phyloP scores from a whole-genome alignment of 2,329 filamentous ascomycete species.

The Penicillium psychrosexuale region DNA sequence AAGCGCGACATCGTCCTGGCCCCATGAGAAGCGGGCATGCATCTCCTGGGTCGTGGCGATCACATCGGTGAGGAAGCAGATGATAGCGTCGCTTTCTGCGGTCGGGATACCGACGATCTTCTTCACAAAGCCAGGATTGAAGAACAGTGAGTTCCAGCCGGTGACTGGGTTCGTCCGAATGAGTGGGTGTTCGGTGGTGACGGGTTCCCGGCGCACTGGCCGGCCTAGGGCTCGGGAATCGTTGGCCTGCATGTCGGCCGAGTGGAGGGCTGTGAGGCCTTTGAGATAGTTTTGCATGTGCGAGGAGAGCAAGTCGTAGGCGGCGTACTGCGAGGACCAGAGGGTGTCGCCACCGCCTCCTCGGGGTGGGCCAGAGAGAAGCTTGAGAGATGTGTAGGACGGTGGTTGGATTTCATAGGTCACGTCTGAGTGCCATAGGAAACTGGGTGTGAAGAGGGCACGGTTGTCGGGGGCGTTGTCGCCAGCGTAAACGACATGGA shows the following conservation, averaged over 20 bases:
- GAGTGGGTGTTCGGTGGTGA: conserved; percentile 56
- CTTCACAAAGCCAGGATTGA: conserved; percentile 58
- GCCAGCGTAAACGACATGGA: conserved; percentile 56
- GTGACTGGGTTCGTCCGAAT: conserved; percentile 61
- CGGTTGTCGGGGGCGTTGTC: conserved; percentile 54
- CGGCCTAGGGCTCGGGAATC: conserved; percentile 51
- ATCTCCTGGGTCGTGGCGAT: conserved; percentile 62
- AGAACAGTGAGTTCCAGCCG: conserved; percentile 60
- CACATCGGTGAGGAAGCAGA: conserved; percentile 53
- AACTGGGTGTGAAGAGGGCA: conserved; percentile 54
- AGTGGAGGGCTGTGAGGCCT: conserved; percentile 55
- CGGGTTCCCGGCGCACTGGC: conserved; percentile 51
- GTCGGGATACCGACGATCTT: conserved; percentile 59
- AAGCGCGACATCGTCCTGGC: conserved; percentile 62
- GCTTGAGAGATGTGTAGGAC: conserved; percentile 56
- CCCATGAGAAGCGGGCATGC: conserved; percentile 65
- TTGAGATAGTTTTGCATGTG: conserved; percentile 59
- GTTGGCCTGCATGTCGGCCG: conserved; percentile 53
- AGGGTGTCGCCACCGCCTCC: conserved; percentile 58
- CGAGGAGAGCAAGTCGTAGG: conserved; percentile 55
- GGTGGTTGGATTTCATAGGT: conserved; percentile 58
- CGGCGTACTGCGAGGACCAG: conserved; percentile 58
- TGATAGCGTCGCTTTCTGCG: conserved; percentile 53
- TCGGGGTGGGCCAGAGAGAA: conserved; percentile 52
- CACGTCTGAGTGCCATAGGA: conserved; percentile 56